Conservation (phyloP, 129 eudicot species). For the Tanacetum coccineum region DNA sequence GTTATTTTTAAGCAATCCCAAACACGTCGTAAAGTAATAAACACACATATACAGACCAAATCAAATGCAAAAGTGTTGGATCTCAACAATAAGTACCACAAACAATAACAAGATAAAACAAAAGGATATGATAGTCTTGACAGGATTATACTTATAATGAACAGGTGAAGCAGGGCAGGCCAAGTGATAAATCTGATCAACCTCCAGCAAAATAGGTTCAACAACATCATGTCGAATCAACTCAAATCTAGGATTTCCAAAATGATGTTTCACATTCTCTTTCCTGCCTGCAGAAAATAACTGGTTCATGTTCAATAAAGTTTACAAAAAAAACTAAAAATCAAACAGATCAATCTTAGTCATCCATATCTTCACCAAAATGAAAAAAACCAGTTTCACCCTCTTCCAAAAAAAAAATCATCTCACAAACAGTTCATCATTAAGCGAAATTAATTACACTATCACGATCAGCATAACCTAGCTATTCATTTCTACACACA, state of each 20-base stretch:
- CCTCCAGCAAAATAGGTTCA: conserved; percentile 79
- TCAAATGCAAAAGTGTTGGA: background rate
- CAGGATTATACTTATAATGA: conserved; percentile 90
- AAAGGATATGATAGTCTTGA: conserved; percentile 93
- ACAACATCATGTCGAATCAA: conserved; percentile 87
- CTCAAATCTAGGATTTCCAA: conserved; percentile 76
- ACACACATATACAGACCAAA: conserved; percentile 8
- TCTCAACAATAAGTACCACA: background rate
- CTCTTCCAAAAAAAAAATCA: too few relatives aligned
- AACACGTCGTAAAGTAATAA: background rate
- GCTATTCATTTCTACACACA: too few relatives aligned
- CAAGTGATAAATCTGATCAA: conserved; percentile 89
- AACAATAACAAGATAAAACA: background rate
- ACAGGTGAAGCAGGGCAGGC: conserved; percentile 96
- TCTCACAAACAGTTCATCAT: too few relatives aligned
- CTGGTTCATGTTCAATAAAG: too few relatives aligned
- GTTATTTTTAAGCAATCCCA: too few relatives aligned
- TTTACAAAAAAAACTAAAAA: too few relatives aligned
- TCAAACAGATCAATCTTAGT: too few relatives aligned
- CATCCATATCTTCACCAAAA: too few relatives aligned
- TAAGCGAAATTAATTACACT: too few relatives aligned
- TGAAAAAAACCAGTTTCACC: too few relatives aligned
- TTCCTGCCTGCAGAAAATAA: conserved; percentile 65
- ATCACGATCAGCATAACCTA: too few relatives aligned
- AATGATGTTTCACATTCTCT: conserved; percentile 75